These are phyloP conservation scores for Begonia loranthoides DNA, from an alignment of 306 rosid species.

Conservation along the genomic window DNA sequence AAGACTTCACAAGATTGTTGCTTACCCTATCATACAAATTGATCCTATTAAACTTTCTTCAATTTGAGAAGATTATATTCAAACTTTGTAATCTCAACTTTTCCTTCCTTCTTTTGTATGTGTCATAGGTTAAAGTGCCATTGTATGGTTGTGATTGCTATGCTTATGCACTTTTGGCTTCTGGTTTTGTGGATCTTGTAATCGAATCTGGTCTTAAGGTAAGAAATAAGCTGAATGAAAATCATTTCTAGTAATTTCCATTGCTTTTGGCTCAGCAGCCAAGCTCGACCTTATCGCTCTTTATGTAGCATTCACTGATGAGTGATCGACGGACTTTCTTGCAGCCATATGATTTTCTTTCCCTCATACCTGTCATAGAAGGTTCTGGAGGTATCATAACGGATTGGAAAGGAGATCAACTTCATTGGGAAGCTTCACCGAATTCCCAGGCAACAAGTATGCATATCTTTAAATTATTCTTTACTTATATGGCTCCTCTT, in stretches of 20 bases:
- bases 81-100: neutral
- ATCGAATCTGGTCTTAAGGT: slow-evolving; percentile 93
- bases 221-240: neutral
- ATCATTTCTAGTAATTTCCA: neutral
- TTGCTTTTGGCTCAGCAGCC: neutral
- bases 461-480: neutral
- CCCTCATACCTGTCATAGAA: slow-evolving; percentile 79
- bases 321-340: slow-evolving; percentile 4
- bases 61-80: too few species aligned
- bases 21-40: too few species aligned
- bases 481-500: neutral
- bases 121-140: slow-evolving; percentile 77
- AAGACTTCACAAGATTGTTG: too few species aligned
- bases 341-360: slow-evolving; percentile 90
- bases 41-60: too few species aligned
- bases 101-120: slow-evolving; percentile 1
- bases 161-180: slow-evolving; percentile 85
- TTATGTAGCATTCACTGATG: too few species aligned
- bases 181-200: slow-evolving; percentile 92
- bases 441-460: slow-evolving; percentile 48
- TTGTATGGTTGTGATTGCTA: slow-evolving; percentile 97
- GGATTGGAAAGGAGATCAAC: slow-evolving; percentile 82
- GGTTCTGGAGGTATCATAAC: slow-evolving; percentile 93
- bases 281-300: too few species aligned
- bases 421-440: slow-evolving; percentile 80